Base-by-base conservation (phyloP, 768 basidiomycete species). In the Tulasnella sp. region DNA sequence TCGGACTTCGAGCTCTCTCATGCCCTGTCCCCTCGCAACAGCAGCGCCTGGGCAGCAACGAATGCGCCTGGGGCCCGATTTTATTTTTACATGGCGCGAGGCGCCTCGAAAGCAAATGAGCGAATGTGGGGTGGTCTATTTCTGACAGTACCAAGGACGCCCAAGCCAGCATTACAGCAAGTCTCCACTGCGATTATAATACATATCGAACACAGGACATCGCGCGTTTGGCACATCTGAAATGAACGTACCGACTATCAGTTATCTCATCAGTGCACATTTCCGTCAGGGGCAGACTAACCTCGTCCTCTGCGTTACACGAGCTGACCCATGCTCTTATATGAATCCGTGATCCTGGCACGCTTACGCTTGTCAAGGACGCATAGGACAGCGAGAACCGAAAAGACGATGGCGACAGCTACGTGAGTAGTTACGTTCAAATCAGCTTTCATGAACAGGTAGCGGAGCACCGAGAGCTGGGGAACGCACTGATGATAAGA, bases 261-360 rank as follows among this genome's bases (percentile, higher is more conserved):
- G 29, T 70, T 70, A 64, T 8, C 15, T 29, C 31, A 64, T 64
- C 29, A 34, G 69, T n/a, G 69, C 22, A 39, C 19, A 38, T 39
- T 70, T 25, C 22, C n/a, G 8, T n/a, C 3, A 36, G 37, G n/a
- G 4, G 40, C 36, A 39, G 19, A 70, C 69, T 25, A 12, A 70
- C 69, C 37, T 70, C 36, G 22, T 31, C 15, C 31, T 39, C 36
- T 11, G 19, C n/a, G 22, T 70, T 42, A 70, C 11, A 42, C 37
- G 36, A 42, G 69, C 40, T 70, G 40, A 5, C 69, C 69, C 37
- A 70, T 42, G 11, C 69, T 29, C 69, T 70, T 70, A 37, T 70
- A 70, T 25, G 69, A 70, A 42, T 70, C 69, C 22, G 69, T 70
- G 31, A 70, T 70, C 40, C 69, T 70, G 36, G 69, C 17, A 37